phyloP scores from a whole-genome alignment of 306 rosid genomes.

The Casuarina cunninghamiana region DNA sequence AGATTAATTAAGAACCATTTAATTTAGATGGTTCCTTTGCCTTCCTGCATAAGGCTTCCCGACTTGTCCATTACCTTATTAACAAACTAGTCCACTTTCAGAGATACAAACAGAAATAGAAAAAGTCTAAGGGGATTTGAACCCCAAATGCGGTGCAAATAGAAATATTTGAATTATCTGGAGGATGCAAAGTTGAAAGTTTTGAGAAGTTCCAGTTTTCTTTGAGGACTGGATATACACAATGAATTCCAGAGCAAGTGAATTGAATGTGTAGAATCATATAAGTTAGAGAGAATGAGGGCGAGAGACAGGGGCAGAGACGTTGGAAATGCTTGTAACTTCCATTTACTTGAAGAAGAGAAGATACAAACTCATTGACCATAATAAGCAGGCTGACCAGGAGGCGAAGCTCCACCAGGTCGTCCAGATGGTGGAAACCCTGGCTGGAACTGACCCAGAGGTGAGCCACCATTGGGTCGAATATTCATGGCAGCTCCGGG shows the following conservation, averaged over 20 bases:
- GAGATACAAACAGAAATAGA: neutral
- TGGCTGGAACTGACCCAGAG: constrained; percentile 34
- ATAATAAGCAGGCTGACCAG: constrained; percentile 43
- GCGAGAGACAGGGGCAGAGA: neutral
- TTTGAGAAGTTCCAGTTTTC: neutral
- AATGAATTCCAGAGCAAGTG: constrained; percentile 1
- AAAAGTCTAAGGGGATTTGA: neutral
- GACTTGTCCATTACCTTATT: neutral
- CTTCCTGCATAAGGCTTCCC: no score
- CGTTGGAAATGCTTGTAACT: constrained; percentile 15
- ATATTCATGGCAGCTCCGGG: constrained; percentile 36
- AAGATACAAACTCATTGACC: constrained; percentile 34
- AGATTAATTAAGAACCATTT: no score
- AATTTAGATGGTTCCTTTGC: no score
- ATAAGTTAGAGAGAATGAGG: neutral
- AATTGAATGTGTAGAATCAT: constrained; percentile 2
- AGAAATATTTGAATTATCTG: neutral
- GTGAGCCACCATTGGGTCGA: constrained; percentile 46
- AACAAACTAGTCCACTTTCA: neutral
- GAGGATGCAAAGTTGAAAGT: constrained; percentile 16
- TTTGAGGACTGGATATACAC: constrained; percentile 10
- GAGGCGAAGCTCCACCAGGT: constrained; percentile 33
- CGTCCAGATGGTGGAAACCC: constrained; percentile 24
- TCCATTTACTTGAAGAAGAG: constrained; percentile 6
- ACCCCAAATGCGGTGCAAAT: neutral